phyloP scores from a whole-genome alignment of 495 filamentous ascomycete species.

The Penicillium cosmopolitanum region DNA sequence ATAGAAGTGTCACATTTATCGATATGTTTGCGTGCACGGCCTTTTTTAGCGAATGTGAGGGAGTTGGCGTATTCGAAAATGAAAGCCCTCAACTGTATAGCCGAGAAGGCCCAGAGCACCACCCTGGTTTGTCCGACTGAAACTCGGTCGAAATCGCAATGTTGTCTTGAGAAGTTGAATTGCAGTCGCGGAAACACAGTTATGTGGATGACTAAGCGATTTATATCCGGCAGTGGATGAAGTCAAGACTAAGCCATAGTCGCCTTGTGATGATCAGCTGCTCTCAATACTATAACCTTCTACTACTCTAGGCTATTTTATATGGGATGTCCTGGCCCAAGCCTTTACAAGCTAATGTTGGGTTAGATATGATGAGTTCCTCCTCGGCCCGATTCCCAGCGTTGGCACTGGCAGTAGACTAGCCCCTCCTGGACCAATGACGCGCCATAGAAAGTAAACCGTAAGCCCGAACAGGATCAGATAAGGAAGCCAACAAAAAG shows the following conservation, averaged over 20 bases:
- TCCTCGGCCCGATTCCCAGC: neutral
- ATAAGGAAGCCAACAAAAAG: neutral
- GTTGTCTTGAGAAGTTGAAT: conserved; percentile 4
- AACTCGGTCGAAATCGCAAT: neutral
- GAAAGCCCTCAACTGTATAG: neutral
- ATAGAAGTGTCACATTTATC: neutral
- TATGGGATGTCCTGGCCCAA: no score
- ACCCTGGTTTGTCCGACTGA: neutral
- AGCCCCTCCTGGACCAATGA: conserved; percentile 5
- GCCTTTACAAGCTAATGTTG: no score
- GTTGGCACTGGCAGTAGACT: no score
- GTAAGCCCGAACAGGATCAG: neutral
- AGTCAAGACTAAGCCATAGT: neutral
- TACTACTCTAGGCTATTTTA: no score
- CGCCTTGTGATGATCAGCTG: neutral
- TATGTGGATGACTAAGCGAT: neutral
- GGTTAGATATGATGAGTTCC: neutral
- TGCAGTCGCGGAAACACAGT: conserved; percentile 1
- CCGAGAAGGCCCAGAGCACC: neutral
- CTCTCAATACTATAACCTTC: no score
- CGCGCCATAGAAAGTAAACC: conserved; percentile 3
- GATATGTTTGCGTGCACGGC: neutral
- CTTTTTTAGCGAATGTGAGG: neutral
- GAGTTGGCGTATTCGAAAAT: neutral
- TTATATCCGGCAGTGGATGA: neutral